These are phyloP conservation scores for Lachnellula hyalina DNA, from an alignment of 2,329 filamentous ascomycete species.

Conservation along the genomic window DNA sequence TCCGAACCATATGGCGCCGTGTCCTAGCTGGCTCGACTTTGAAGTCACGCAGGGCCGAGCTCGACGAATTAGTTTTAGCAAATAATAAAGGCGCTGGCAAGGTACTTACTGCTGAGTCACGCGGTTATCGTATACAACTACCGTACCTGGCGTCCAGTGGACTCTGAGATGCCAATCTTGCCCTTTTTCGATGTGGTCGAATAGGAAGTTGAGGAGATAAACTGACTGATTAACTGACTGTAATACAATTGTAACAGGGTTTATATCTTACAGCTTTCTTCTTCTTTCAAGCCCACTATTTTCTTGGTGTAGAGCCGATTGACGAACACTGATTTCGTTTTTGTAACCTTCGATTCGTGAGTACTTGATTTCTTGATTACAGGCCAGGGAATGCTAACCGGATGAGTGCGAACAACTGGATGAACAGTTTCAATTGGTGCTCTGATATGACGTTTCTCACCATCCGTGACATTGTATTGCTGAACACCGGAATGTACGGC, in stretches of 20 bases:
- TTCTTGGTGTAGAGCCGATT: constrained; percentile 41
- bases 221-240: background rate
- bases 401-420: constrained; percentile 69
- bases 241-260: background rate
- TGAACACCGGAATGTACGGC: constrained; percentile 75
- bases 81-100: background rate
- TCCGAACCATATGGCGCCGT: constrained; percentile 69
- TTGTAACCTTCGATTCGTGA: background rate
- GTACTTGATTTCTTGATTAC: background rate
- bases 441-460: constrained; percentile 64
- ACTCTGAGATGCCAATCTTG: constrained; percentile 66
- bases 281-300: constrained; percentile 71
- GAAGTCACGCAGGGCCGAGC: constrained; percentile 63
- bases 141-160: constrained; percentile 33
- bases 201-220: constrained; percentile 59
- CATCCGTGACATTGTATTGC: constrained; percentile 59
- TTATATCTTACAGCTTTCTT: constrained; percentile 48
- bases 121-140: background rate
- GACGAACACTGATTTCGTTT: background rate
- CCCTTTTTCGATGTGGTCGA: constrained; percentile 63
- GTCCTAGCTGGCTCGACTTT: constrained; percentile 74
- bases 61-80: background rate
- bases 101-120: background rate
- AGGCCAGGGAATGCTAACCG: constrained; percentile 50
- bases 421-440: constrained; percentile 68